A percentile compares a stretch with the other conserved stretches of the same genome.
phyloP scores from a whole-genome alignment of 2,329 filamentous ascomycete species.

The Myriosclerotinia duriaeana region DNA sequence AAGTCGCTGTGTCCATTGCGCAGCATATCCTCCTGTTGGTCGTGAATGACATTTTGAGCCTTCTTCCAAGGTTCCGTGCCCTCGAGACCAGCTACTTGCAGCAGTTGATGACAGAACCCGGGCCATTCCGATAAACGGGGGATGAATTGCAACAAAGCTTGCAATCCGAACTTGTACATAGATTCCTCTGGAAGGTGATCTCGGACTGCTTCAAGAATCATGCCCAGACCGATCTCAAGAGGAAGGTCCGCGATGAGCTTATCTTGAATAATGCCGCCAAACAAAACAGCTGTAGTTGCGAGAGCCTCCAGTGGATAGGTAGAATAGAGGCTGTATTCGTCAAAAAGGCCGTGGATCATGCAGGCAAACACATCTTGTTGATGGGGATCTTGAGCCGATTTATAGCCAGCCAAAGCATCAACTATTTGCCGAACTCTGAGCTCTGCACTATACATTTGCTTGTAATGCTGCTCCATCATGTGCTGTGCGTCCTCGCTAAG shows the following conservation, averaged over 20 bases:
- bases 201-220: conserved; percentile 95
- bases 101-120: conserved; percentile 83
- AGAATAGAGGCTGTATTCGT: conserved; percentile 93
- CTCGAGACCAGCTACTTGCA: conserved; percentile 78
- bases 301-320: conserved; percentile 96
- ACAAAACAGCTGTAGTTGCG: conserved; percentile 92
- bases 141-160: conserved; percentile 87
- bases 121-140: conserved; percentile 87
- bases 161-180: conserved; percentile 98
- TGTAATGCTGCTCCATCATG: conserved; percentile 97
- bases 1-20: conserved; percentile 48
- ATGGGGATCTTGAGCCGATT: conserved; percentile 76
- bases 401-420: conserved; percentile 79
- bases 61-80: conserved; percentile 82
- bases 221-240: conserved; percentile 88
- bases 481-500: conserved; percentile 76
- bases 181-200: conserved; percentile 79
- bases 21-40: conserved; percentile 61
- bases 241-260: conserved; percentile 87
- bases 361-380: conserved; percentile 96
- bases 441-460: conserved; percentile 94
- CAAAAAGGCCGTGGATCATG: conserved; percentile 97
- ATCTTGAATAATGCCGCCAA: conserved; percentile 93
- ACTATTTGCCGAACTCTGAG: conserved; percentile 84
- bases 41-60: conserved; percentile 75